These are phyloP conservation scores for Artemisia tridentata DNA, from an alignment of 129 eudicot species.

Conservation along the genomic window DNA sequence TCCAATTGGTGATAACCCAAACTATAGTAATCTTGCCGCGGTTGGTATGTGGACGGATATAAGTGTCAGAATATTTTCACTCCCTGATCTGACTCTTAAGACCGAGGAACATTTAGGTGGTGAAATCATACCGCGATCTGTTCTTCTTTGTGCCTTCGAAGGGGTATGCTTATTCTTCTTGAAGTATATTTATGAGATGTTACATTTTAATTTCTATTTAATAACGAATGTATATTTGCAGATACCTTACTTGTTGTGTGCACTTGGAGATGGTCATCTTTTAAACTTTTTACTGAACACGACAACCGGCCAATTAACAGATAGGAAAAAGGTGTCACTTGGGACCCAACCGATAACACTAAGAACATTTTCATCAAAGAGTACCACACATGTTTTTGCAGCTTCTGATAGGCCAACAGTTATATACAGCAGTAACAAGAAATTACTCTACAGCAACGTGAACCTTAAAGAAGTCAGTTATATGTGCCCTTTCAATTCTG, in stretches of 20 bases:
- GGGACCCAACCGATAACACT: constrained; percentile 93
- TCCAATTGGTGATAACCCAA: constrained; percentile 87
- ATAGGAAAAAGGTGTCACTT: constrained; percentile 89
- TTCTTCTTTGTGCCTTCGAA: constrained; percentile 90
- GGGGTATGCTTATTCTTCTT: constrained; percentile 57
- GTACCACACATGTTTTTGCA: constrained; percentile 87
- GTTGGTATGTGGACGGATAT: constrained; percentile 99
- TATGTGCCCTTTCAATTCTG: constrained; percentile 96
- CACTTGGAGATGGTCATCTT: constrained; percentile 98
- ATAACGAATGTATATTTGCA: constrained; percentile 31
- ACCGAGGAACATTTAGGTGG: constrained; percentile 94
- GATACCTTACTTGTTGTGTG: constrained; percentile 92
- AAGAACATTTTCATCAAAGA: constrained; percentile 85
- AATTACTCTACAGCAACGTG: constrained; percentile 88
- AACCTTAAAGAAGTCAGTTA: constrained; percentile 96
- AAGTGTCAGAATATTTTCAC: constrained; percentile 81
- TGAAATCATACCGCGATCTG: constrained; percentile 95
- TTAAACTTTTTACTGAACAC: constrained; percentile 74
- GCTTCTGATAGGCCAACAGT: constrained; percentile 97
- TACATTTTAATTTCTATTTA: neutral
- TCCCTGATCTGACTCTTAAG: constrained; percentile 74
- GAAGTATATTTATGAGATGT: neutral
- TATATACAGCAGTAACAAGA: constrained; percentile 94
- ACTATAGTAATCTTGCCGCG: constrained; percentile 76
- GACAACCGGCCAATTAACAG: constrained; percentile 62